Percentiles rank a stretch among this genome's conserved stretches.
Evolutionary conservation across 2,329 filamentous ascomycete species (phyloP).

Genomic region (Blastomyces silverae): DNA sequence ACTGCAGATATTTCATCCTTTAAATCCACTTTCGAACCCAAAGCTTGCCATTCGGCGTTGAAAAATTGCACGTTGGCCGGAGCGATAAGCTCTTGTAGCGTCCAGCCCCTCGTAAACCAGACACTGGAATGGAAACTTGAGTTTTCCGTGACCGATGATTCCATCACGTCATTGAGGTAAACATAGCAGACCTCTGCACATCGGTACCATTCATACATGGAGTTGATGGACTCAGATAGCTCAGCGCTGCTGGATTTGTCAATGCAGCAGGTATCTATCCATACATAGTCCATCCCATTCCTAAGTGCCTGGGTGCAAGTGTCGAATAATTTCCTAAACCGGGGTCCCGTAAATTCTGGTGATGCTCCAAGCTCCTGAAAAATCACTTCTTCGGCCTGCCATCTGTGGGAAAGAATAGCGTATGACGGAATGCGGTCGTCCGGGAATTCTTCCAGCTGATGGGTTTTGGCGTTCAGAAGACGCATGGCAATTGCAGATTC

Average conservation of each 20-base stretch:
- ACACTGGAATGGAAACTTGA: constrained; percentile 12
- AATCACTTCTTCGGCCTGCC: constrained; percentile 24
- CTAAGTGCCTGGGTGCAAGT: constrained; percentile 20
- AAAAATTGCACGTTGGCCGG: constrained; percentile 14
- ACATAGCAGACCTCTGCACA: constrained; percentile 34
- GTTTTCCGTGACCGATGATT: neutral
- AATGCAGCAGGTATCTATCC: constrained; percentile 40
- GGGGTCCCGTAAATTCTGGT: neutral
- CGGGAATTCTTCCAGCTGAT: neutral
- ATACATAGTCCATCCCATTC: constrained; percentile 30
- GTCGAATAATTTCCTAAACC: constrained; percentile 11
- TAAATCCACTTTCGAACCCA: constrained; percentile 14
- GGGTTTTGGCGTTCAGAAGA: constrained; percentile 11
- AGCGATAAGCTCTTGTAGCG: constrained; percentile 16
- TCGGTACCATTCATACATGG: constrained; percentile 32
- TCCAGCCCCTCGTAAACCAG: constrained; percentile 17
- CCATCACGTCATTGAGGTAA: constrained; percentile 28
- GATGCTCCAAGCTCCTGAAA: constrained; percentile 20
- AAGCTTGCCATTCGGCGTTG: constrained; percentile 10
- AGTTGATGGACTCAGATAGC: constrained; percentile 32
- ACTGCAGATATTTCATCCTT: constrained; percentile 12
- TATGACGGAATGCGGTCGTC: constrained; percentile 19
- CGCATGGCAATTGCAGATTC: constrained; percentile 5
- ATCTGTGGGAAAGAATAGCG: constrained; percentile 27
- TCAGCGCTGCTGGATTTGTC: constrained; percentile 34